A percentile compares a stretch with the other conserved stretches of the same genome.
Evolutionary conservation across 345 rosid genomes (phyloP).

Genomic region (Citrus medica): DNA sequence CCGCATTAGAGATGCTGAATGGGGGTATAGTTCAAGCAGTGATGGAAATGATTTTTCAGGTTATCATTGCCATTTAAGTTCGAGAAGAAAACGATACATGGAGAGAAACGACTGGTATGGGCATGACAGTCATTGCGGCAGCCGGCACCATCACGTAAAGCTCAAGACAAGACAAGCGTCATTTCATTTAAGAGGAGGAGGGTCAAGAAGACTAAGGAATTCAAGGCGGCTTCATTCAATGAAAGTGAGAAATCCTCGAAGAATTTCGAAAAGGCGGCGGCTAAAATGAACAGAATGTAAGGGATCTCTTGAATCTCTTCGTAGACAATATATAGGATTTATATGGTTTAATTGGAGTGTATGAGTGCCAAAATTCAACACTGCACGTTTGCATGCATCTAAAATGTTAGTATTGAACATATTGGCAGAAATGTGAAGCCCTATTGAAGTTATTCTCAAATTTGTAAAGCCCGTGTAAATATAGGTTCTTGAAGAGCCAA

Average conservation of each 20-base stretch:
- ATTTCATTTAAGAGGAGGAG: slow-evolving; percentile 33
- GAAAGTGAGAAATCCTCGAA: slow-evolving; percentile 4
- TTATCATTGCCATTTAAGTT: background rate
- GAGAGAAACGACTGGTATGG: slow-evolving; percentile 9
- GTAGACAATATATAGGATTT: background rate
- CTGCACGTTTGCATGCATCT: too few relatives aligned
- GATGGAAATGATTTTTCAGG: slow-evolving; percentile 15
- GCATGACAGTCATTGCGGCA: background rate
- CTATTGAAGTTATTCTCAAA: too few relatives aligned
- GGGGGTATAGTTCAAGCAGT: slow-evolving; percentile 18
- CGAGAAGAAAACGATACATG: slow-evolving; percentile 28
- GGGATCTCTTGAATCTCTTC: background rate
- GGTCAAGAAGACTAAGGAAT: slow-evolving; percentile 37
- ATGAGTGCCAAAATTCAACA: too few relatives aligned
- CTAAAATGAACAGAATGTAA: background rate
- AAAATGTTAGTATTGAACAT: too few relatives aligned
- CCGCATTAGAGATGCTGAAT: slow-evolving; percentile 42
- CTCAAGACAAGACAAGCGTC: slow-evolving; percentile 37
- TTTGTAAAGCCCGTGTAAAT: too few relatives aligned
- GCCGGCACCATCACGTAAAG: slow-evolving; percentile 24
- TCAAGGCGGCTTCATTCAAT: slow-evolving; percentile 26
- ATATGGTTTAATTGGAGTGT: background rate
- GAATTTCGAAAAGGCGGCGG: slow-evolving; percentile 26
- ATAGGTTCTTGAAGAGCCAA: too few relatives aligned
- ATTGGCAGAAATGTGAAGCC: too few relatives aligned